phyloP scores from a whole-genome alignment of 1,284 basidiomycete genomes.

The Leccinum brunneo-olivaceum region DNA sequence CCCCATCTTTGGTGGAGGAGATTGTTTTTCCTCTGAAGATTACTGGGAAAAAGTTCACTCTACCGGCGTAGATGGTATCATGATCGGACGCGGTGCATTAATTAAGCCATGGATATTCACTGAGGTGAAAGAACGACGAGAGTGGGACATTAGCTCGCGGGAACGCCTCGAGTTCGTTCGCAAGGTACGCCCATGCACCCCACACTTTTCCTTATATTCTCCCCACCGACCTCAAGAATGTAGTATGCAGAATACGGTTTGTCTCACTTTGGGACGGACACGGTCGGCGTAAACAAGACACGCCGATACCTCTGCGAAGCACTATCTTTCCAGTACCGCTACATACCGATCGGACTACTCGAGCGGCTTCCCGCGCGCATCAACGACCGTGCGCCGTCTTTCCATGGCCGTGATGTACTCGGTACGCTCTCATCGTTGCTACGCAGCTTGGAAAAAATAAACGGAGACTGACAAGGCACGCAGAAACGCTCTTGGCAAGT shows the following conservation, averaged over 20 bases:
- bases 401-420: conserved; percentile 80
- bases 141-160: conserved; percentile 91
- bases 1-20: conserved; percentile 94
- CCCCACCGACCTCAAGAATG: neutral
- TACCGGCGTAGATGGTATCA: conserved; percentile 86
- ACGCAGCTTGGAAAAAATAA: neutral
- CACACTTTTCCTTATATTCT: neutral
- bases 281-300: conserved; percentile 86
- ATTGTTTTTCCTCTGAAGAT: conserved; percentile 83
- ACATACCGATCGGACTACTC: conserved; percentile 90
- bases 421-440: conserved; percentile 40
- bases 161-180: conserved; percentile 87
- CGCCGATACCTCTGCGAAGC: conserved; percentile 93
- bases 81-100: conserved; percentile 91
- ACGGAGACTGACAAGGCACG: conserved; percentile 1
- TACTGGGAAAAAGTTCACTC: conserved; percentile 77
- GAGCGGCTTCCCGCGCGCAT: conserved; percentile 77
- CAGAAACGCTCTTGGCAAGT: conserved; percentile 82
- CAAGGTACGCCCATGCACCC: conserved; percentile 46
- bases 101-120: conserved; percentile 98
- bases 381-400: conserved; percentile 88
- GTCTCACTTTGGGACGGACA: conserved; percentile 85
- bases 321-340: conserved; percentile 91
- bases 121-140: conserved; percentile 85
- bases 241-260: conserved; percentile 81